These are phyloP conservation scores for Sporobolomyces pararoseus DNA, from an alignment of 768 basidiomycete species.

Conservation along the genomic window DNA sequence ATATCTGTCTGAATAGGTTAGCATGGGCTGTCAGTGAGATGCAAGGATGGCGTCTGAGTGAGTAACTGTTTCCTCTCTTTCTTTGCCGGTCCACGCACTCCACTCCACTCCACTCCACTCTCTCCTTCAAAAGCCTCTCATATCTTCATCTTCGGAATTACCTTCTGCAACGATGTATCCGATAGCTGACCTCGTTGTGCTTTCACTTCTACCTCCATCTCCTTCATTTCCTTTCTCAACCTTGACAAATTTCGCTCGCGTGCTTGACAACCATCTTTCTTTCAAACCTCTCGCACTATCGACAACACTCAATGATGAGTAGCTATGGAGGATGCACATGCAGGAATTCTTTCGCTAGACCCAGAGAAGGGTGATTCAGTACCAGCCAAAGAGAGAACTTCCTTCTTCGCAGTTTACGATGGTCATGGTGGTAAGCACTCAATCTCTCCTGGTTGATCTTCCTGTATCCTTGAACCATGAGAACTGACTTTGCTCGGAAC, in stretches of 20 bases:
- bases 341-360: constrained; percentile 44
- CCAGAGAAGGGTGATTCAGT: constrained; percentile 1
- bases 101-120: neutral
- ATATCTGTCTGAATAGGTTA: constrained; percentile 37
- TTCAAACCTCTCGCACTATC: neutral
- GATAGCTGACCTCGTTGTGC: no score
- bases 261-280: neutral
- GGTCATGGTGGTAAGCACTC: constrained; percentile 80
- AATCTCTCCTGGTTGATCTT: neutral
- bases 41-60: constrained; percentile 99
- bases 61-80: constrained; percentile 51
- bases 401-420: constrained; percentile 96
- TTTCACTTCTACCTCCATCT: no score
- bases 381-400: constrained; percentile 44
- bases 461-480: neutral
- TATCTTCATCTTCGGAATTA: no score
- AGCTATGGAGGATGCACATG: constrained; percentile 98
- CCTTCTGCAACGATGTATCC: no score
- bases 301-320: neutral
- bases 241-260: neutral
- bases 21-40: constrained; percentile 83
- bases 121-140: no score
- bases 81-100: neutral
- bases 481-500: neutral
- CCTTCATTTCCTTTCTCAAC: neutral